Evolutionary conservation across 148 eudicot genomes (phyloP).

Genomic region (Polygonum maritimum): DNA sequence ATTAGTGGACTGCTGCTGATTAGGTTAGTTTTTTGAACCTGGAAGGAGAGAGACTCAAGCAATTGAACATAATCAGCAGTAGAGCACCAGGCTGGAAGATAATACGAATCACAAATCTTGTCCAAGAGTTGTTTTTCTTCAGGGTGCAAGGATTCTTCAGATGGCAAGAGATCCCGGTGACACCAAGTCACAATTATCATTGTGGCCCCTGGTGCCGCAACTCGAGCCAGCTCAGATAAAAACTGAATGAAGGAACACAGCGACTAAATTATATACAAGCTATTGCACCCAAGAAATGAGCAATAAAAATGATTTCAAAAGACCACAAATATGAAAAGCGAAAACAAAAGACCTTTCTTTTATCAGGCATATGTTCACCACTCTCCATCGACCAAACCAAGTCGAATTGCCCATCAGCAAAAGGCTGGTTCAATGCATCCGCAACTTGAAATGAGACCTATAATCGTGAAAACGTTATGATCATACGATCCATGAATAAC

Average conservation of each 20-base stretch:
- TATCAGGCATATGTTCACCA: constrained; percentile 99
- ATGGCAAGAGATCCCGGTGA: constrained; percentile 78
- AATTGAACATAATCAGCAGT: constrained; percentile 74
- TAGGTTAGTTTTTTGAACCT: constrained; percentile 29
- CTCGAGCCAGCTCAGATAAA: constrained; percentile 72
- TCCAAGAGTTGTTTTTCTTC: constrained; percentile 55
- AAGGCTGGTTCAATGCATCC: constrained; percentile 89
- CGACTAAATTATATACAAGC: neutral
- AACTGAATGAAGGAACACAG: constrained; percentile 36
- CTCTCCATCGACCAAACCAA: constrained; percentile 99
- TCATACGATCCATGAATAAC: neutral
- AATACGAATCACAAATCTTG: constrained; percentile 74
- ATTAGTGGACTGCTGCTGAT: neutral
- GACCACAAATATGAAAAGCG: no score
- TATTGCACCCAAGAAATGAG: constrained; percentile 4
- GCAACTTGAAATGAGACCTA: constrained; percentile 94
- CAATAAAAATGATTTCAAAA: neutral
- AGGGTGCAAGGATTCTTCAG: constrained; percentile 58
- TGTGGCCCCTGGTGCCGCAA: constrained; percentile 85
- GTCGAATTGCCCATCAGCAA: constrained; percentile 81
- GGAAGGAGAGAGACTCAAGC: constrained; percentile 62
- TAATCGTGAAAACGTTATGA: neutral
- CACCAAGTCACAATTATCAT: constrained; percentile 96
- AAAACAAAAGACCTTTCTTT: constrained; percentile 43
- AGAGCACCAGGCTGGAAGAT: constrained; percentile 96